Conservation (phyloP, 192 early-diverging fungal species). For the Coemansia sp. region DNA sequence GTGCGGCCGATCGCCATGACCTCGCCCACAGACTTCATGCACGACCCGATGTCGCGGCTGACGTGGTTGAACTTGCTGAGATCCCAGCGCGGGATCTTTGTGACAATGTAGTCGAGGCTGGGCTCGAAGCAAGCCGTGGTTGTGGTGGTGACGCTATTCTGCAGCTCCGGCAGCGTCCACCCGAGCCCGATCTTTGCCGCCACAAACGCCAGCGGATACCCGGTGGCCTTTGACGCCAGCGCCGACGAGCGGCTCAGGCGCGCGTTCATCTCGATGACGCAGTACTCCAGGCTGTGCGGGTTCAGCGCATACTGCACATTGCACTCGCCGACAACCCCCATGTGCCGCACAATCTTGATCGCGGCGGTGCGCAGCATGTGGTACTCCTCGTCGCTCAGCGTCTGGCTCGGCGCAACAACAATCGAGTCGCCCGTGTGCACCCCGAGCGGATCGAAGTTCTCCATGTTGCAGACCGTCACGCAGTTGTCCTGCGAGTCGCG, state of each 20-base stretch:
- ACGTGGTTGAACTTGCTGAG: slow-evolving; percentile 93
- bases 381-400: slow-evolving; percentile 95
- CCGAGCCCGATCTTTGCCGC: slow-evolving; percentile 98
- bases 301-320: slow-evolving; percentile 98
- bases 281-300: slow-evolving; percentile 85
- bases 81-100: slow-evolving; percentile 99
- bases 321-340: slow-evolving; percentile 98
- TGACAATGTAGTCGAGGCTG: slow-evolving; percentile 91
- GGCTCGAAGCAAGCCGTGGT: slow-evolving; percentile 98
- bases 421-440: slow-evolving; percentile 99
- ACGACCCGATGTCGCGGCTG: slow-evolving; percentile 76
- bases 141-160: slow-evolving; percentile 88
- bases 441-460: slow-evolving; percentile 99
- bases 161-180: slow-evolving; percentile 79
- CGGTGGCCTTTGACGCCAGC: slow-evolving; percentile 96
- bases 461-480: slow-evolving; percentile 99
- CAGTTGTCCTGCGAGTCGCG: slow-evolving; percentile 97
- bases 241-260: slow-evolving; percentile 86
- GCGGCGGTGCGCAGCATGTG: slow-evolving; percentile 94
- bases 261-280: slow-evolving; percentile 97
- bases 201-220: slow-evolving; percentile 97
- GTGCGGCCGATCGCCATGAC: slow-evolving; percentile 99
- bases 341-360: slow-evolving; percentile 92
- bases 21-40: slow-evolving; percentile 98
- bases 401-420: slow-evolving; percentile 96